phyloP scores from a whole-genome alignment of 1,139 yeast species.

The Nakaseomyces uthaithaninus region DNA sequence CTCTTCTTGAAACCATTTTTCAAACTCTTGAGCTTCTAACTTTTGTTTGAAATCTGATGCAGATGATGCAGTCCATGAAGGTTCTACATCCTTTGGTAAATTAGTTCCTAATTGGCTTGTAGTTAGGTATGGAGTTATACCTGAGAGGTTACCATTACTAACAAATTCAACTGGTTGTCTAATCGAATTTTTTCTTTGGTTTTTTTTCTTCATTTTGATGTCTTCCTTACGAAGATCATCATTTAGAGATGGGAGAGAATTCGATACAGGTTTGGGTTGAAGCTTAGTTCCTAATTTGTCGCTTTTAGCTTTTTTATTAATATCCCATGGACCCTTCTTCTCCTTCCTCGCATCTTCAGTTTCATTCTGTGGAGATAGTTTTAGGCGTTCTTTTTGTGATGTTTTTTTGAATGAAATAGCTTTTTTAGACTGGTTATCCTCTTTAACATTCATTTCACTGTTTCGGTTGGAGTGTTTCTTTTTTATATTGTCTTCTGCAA shows the following conservation, averaged over 20 bases:
- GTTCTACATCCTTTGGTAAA: conserved; percentile 8
- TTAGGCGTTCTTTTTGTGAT: conserved; percentile 5
- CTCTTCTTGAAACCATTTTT: conserved; percentile 56
- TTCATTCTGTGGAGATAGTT: conserved; percentile 9
- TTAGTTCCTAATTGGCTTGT: conserved; percentile 11
- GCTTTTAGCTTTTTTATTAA: not conserved
- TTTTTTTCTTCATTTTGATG: conserved; percentile 12
- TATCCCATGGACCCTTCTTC: conserved; percentile 16
- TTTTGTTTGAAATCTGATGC: conserved; percentile 35
- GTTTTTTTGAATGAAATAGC: not conserved
- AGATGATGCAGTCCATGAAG: conserved; percentile 7
- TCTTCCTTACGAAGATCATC: conserved; percentile 11
- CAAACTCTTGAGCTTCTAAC: conserved; percentile 40
- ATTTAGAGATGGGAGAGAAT: conserved; percentile 21
- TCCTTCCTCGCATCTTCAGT: conserved; percentile 24
- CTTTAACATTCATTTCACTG: not conserved
- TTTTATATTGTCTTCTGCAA: not conserved
- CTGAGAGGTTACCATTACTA: conserved; percentile 20
- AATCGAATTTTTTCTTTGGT: conserved; percentile 11
- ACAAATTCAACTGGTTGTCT: conserved; percentile 17
- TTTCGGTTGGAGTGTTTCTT: too few species aligned
- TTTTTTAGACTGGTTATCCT: conserved; percentile 4
- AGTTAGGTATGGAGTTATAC: conserved; percentile 17
- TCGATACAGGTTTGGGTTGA: conserved; percentile 4
- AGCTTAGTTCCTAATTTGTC: not conserved